Conservation (phyloP, 2,329 filamentous ascomycete genomes). For the Colletotrichum liaoningense region DNA sequence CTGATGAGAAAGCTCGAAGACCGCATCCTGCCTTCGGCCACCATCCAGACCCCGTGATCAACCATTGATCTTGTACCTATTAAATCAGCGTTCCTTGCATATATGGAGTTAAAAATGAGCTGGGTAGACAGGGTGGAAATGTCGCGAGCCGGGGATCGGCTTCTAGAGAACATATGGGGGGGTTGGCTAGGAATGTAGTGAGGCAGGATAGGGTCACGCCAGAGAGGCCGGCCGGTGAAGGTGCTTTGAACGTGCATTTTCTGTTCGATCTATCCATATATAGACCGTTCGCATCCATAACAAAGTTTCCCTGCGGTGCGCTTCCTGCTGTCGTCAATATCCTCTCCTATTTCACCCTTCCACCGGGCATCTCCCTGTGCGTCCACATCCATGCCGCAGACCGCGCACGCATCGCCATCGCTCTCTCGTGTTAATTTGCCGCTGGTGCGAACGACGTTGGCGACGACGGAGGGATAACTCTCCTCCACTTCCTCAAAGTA, state of each 20-base stretch:
- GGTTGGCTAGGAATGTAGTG: not conserved
- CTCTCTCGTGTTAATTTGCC: constrained; percentile 74
- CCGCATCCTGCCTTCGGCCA: constrained; percentile 59
- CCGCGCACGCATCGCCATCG: constrained; percentile 63
- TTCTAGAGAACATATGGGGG: not conserved
- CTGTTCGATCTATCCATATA: constrained; percentile 57
- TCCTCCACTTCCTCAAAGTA: constrained; percentile 90
- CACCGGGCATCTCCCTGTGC: constrained; percentile 72
- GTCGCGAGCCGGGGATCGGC: constrained; percentile 9
- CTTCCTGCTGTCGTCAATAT: constrained; percentile 40
- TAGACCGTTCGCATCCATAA: constrained; percentile 79
- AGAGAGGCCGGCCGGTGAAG: not conserved
- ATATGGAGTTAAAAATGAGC: constrained; percentile 32
- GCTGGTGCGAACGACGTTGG: constrained; percentile 95
- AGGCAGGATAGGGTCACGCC: not conserved
- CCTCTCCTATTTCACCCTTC: constrained; percentile 69
- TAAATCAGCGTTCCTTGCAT: constrained; percentile 34
- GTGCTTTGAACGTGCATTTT: not conserved
- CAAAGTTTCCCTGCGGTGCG: constrained; percentile 61
- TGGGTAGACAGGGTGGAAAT: constrained; percentile 10
- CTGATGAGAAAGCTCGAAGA: constrained; percentile 83
- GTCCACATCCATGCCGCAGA: constrained; percentile 78
- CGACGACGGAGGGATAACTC: constrained; percentile 90
- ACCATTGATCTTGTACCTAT: constrained; percentile 18
- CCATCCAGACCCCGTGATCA: constrained; percentile 45